These are phyloP conservation scores for Glycine latifolia DNA, from an alignment of 306 rosid genomes.

Conservation along the genomic window DNA sequence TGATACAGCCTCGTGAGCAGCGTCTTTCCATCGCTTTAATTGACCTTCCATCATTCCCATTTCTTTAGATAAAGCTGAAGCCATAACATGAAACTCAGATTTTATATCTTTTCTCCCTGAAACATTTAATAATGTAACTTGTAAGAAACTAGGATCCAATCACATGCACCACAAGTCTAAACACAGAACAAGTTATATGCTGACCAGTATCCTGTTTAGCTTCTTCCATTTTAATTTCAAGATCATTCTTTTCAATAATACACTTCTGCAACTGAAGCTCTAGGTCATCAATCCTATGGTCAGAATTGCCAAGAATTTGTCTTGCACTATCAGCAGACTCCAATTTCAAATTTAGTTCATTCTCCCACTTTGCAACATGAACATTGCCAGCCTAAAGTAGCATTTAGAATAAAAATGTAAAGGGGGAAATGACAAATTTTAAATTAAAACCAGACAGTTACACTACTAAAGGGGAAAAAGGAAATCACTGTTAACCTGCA, in stretches of 20 bases:
- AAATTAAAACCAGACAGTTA: conserved; percentile 33
- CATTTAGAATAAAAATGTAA: conserved; percentile 32
- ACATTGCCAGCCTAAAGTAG: conserved; percentile 76
- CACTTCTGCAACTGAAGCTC: conserved; percentile 82
- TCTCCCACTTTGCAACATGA: conserved; percentile 77
- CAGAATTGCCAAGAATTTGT: conserved; percentile 62
- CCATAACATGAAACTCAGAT: conserved; percentile 92
- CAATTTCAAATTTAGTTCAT: conserved; percentile 71
- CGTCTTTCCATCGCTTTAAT: conserved; percentile 87
- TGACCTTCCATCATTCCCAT: conserved; percentile 97
- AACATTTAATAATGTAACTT: conserved; percentile 34
- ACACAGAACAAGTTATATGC: conserved; percentile 43
- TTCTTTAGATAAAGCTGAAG: conserved; percentile 90
- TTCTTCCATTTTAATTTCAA: conserved; percentile 86
- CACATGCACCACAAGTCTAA: conserved; percentile 40
- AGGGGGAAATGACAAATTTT: conserved; percentile 12
- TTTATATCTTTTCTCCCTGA: conserved; percentile 93
- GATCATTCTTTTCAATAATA: conserved; percentile 72
- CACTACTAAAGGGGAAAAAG: conserved; percentile 1
- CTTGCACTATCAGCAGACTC: conserved; percentile 74
- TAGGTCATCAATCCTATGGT: conserved; percentile 73
- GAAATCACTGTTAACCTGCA: conserved; percentile 70
- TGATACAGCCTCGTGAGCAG: conserved; percentile 80
- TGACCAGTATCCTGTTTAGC: conserved; percentile 85
- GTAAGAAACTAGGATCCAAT: conserved; percentile 51